Conservation (phyloP, 257 asterid species). For the Ajuga chamaepitys region DNA sequence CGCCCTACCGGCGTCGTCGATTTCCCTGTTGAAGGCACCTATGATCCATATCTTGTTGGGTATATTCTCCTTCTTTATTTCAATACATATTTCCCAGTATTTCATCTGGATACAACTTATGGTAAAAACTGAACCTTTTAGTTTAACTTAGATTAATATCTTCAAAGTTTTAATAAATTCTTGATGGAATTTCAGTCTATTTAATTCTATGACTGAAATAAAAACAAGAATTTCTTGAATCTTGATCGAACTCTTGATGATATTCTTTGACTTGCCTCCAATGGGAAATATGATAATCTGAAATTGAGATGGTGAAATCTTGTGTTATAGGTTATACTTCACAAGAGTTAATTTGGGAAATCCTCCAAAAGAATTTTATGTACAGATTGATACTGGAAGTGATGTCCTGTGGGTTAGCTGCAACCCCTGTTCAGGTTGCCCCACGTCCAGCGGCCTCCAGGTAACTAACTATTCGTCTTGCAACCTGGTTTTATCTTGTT, state of each 20-base stretch:
- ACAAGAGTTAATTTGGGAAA: slow-evolving; percentile 81
- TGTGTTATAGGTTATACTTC: slow-evolving; percentile 64
- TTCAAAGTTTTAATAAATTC: background rate
- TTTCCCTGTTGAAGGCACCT: slow-evolving; percentile 81
- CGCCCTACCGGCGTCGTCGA: slow-evolving; percentile 55
- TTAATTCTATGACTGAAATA: background rate
- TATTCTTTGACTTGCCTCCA: too few species aligned
- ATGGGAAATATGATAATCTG: background rate
- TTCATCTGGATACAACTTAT: background rate
- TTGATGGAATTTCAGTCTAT: background rate
- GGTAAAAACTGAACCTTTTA: background rate
- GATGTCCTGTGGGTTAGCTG: slow-evolving; percentile 97
- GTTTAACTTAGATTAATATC: background rate
- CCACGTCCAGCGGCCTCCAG: slow-evolving; percentile 89
- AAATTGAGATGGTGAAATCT: background rate
- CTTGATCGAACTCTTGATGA: background rate
- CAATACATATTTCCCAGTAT: background rate
- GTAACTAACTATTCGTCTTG: too few species aligned
- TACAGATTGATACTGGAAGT: slow-evolving; percentile 97
- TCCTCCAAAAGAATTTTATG: slow-evolving; percentile 87
- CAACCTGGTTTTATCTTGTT: background rate
- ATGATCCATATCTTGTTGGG: slow-evolving; percentile 91
- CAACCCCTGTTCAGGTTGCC: slow-evolving; percentile 85
- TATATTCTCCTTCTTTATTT: slow-evolving; percentile 15
- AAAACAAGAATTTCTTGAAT: background rate